A percentile compares a stretch with the other conserved stretches of the same genome.
These are phyloP conservation scores for Coix lacrymajobi DNA, from an alignment of 176 grass and related monocot species.

Conservation along the genomic window DNA sequence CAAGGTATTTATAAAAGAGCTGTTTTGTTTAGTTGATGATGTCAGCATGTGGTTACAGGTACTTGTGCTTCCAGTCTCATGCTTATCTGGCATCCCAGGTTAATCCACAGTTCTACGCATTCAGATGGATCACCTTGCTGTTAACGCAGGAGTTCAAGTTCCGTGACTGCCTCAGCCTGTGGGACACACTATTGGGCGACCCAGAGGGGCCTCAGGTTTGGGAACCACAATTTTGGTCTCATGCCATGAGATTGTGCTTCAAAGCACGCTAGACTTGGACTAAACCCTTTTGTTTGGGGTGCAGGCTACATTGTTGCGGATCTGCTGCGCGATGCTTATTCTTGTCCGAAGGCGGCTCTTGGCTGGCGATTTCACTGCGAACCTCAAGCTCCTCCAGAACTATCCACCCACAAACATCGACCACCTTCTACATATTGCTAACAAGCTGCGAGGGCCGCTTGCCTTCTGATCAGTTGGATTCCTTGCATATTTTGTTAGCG, in stretches of 20 bases:
- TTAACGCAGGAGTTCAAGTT: constrained; percentile 94
- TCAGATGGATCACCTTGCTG: constrained; percentile 97
- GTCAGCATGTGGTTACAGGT: neutral
- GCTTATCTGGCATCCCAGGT: constrained; percentile 46
- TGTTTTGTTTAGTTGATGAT: neutral
- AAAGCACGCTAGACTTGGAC: neutral
- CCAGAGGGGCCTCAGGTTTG: constrained; percentile 78
- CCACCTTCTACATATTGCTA: constrained; percentile 85
- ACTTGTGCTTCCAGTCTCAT: neutral
- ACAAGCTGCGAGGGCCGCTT: constrained; percentile 69
- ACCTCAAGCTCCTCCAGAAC: constrained; percentile 95
- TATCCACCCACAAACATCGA: constrained; percentile 78
- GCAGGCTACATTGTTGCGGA: constrained; percentile 71
- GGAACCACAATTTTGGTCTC: neutral
- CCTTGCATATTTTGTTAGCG: neutral
- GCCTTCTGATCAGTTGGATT: constrained; percentile 26
- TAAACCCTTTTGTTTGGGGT: neutral
- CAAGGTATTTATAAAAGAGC: constrained; percentile 52
- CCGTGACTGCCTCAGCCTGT: constrained; percentile 68
- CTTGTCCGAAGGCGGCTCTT: constrained; percentile 86
- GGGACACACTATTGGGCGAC: constrained; percentile 82
- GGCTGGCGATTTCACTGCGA: constrained; percentile 96
- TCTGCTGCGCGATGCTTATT: constrained; percentile 98
- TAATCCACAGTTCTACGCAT: constrained; percentile 95
- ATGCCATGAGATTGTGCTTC: neutral